Evolutionary conservation across 805 yeast species (phyloP).

Genomic region (Barnettozyma sucrosica): DNA sequence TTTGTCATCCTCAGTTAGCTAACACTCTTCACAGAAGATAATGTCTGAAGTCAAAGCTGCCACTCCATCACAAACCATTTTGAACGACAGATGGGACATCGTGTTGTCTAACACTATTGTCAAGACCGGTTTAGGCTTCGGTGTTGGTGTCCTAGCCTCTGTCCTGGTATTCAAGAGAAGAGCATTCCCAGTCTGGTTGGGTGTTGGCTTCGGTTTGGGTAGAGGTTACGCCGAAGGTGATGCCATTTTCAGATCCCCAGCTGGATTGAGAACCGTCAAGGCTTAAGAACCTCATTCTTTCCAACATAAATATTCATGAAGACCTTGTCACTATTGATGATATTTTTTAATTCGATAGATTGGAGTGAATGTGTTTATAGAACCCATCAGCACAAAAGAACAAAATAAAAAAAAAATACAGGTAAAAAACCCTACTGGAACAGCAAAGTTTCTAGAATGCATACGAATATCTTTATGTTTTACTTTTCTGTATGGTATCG

Average conservation of each 20-base stretch:
- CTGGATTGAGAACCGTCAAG: constrained; percentile 70
- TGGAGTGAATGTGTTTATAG: constrained; percentile 1
- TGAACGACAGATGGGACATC: constrained; percentile 86
- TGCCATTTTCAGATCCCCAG: constrained; percentile 83
- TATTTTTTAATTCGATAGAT: constrained; percentile 5
- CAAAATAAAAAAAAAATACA: neutral
- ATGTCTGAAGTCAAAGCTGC: constrained; percentile 22
- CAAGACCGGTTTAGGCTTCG: constrained; percentile 93
- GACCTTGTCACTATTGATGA: neutral
- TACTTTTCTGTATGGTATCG: neutral
- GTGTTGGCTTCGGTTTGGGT: constrained; percentile 95
- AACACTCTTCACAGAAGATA: neutral
- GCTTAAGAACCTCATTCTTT: constrained; percentile 37
- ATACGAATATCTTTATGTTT: constrained; percentile 5
- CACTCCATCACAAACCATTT: constrained; percentile 49
- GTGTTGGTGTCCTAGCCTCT: constrained; percentile 91
- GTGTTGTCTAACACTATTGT: constrained; percentile 91
- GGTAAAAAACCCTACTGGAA: neutral
- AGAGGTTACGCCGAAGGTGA: constrained; percentile 98
- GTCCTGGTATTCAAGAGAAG: constrained; percentile 88
- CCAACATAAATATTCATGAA: neutral
- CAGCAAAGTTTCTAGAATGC: constrained; percentile 5
- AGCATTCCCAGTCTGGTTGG: constrained; percentile 96
- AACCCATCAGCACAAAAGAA: neutral
- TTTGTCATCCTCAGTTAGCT: neutral